Base-by-base conservation (phyloP, 1,284 basidiomycete genomes). In the Moesziomyces antarcticus region DNA sequence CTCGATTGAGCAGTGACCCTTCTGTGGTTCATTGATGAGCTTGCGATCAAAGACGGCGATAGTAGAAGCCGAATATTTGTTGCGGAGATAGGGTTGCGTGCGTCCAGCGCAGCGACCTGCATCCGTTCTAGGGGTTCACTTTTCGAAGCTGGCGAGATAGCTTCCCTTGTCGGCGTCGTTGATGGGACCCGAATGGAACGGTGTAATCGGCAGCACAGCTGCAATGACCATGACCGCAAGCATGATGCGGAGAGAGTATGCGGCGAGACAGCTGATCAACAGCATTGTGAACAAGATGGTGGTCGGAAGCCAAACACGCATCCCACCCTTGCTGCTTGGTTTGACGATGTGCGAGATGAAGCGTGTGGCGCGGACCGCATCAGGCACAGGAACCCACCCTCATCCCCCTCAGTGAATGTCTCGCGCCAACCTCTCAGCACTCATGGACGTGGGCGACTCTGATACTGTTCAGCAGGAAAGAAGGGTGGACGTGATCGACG, bases 111-210 rank as follows among this genome's bases (percentile, higher is more conserved):
- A 13, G n/a, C 2, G 49, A 9, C 18, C n/a, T 9, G 4, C 20
- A 7, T 5, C 10, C 9, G n/a, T 21, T 4, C 5, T 5, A 18
- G 30, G 22, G 53, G 7, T 21, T 16, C 37, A 55, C 13, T 18
- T 21, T 40, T 40, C 51, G 1, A 18, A 22, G 21, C 10, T 51
- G 22, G 60, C 66, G 6, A 69, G 60, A 18, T 59, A 69, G 56
- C 59, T 63, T 9, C 65, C 65, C 24, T 69, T 69, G 1, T 24
- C 21, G 14, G 56, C 60, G 10, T 62, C 47, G 52, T 69, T 25
- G 16, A 69, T 56, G 9, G 59, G 56, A 18, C 66, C 66, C 3
- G 66, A 14, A 0, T 44, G 66, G 24, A 69, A 69, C 3, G 66
- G 66, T 5, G 59, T 58, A 18, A 24, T 5, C 22, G 66, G 66